Conservation (phyloP, 208 protist genomes). For the Naegleria gruberi region DNA sequence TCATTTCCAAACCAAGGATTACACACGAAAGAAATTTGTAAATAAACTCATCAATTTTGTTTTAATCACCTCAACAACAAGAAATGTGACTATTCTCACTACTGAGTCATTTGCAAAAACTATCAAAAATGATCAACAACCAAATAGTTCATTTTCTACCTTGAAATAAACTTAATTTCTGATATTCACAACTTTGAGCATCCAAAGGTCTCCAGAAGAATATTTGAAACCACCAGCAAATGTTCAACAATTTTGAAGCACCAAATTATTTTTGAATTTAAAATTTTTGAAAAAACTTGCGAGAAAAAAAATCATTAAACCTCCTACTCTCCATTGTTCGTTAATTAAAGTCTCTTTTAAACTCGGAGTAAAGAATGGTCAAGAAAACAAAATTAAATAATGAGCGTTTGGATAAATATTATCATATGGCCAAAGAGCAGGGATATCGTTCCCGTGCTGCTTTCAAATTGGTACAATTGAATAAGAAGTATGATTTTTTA, state of each 20-base stretch:
- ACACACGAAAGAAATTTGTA: no score
- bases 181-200: no score
- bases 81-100: no score
- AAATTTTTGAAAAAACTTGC: not conserved
- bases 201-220: no score
- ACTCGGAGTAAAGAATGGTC: constrained; percentile 28
- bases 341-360: not conserved
- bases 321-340: not conserved
- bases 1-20: no score
- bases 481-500: constrained; percentile 98
- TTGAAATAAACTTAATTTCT: no score
- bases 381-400: constrained; percentile 76
- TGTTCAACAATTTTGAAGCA: not conserved
- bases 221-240: no score
- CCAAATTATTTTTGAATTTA: not conserved
- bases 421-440: constrained; percentile 96
- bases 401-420: constrained; percentile 86
- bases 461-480: constrained; percentile 99
- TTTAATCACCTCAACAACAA: no score
- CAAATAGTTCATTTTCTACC: no score
- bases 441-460: constrained; percentile 94
- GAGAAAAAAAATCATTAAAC: not conserved
- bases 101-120: no score
- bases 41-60: no score
- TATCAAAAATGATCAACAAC: no score